Conservation (phyloP, 2,329 filamentous ascomycete genomes). For the Beauveria bassiana region DNA sequence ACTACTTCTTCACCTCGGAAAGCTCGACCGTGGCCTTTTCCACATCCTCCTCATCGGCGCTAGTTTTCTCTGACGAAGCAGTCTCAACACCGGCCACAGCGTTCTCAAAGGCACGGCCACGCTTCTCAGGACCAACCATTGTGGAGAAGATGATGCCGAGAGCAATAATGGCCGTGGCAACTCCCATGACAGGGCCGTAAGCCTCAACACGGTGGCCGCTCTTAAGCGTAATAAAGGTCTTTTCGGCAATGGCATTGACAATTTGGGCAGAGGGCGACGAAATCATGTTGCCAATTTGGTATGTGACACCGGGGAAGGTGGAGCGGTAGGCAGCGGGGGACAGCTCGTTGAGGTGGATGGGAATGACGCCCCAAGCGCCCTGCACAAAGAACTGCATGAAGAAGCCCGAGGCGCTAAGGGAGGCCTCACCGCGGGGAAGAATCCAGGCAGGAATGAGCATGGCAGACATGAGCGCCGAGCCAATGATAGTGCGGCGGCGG, state of each 20-base stretch:
- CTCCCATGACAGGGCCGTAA: conserved; percentile 68
- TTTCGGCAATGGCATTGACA: conserved; percentile 66
- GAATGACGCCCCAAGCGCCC: conserved; percentile 60
- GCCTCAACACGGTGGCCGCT: conserved; percentile 54
- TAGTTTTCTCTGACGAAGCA: conserved; percentile 19
- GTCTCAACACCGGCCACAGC: conserved; percentile 33
- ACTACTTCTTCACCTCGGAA: neutral
- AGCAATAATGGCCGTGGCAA: conserved; percentile 70
- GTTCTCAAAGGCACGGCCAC: conserved; percentile 61
- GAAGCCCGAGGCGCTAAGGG: conserved; percentile 58
- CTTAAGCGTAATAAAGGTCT: conserved; percentile 43
- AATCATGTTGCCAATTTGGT: conserved; percentile 70
- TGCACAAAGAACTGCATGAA: conserved; percentile 63
- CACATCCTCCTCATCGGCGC: conserved; percentile 21
- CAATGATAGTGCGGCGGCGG: conserved; percentile 60
- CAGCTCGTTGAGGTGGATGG: conserved; percentile 67
- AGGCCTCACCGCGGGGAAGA: conserved; percentile 49
- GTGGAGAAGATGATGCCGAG: conserved; percentile 60
- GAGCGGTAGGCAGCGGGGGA: conserved; percentile 64
- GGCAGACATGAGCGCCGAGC: conserved; percentile 51
- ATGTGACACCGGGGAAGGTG: conserved; percentile 62
- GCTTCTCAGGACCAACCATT: conserved; percentile 65
- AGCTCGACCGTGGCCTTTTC: conserved; percentile 21
- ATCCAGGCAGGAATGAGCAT: conserved; percentile 64
- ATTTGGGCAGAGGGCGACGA: conserved; percentile 68